Conservation (phyloP, 2,329 filamentous ascomycete species). For the Ophiocordyceps camponoti-rufipedis region DNA sequence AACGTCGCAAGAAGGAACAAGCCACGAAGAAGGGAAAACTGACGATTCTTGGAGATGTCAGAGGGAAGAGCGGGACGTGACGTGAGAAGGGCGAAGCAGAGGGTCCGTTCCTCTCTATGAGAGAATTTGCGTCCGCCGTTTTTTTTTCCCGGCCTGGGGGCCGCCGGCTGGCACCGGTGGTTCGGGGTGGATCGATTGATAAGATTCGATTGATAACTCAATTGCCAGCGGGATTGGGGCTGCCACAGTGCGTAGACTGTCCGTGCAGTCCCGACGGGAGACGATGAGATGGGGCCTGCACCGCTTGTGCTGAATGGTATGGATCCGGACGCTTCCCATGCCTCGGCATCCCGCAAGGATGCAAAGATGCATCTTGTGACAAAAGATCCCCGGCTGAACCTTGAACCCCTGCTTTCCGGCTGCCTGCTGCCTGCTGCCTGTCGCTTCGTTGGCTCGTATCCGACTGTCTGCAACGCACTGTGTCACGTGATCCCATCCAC, state of each 20-base stretch:
- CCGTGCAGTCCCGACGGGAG: not conserved
- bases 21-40: not conserved
- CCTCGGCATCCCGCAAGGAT: too few relatives aligned
- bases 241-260: not conserved
- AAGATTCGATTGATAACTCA: conserved; percentile 28
- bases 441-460: not conserved
- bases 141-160: not conserved
- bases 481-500: not conserved
- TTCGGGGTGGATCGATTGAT: conserved; percentile 23
- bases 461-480: not conserved
- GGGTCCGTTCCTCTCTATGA: not conserved
- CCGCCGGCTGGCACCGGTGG: conserved; percentile 4
- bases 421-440: too few relatives aligned
- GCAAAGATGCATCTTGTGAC: too few relatives aligned
- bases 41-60: not conserved
- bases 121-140: not conserved
- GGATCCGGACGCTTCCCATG: too few relatives aligned
- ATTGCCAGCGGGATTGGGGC: not conserved
- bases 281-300: too few relatives aligned
- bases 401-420: not conserved
- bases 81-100: not conserved
- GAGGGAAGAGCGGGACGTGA: not conserved
- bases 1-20: not conserved
- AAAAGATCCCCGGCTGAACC: not conserved
- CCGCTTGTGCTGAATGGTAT: too few relatives aligned